These are phyloP conservation scores for Phytophthora fragariaefolia DNA, from an alignment of 352 stramenopile genomes.

Conservation along the genomic window DNA sequence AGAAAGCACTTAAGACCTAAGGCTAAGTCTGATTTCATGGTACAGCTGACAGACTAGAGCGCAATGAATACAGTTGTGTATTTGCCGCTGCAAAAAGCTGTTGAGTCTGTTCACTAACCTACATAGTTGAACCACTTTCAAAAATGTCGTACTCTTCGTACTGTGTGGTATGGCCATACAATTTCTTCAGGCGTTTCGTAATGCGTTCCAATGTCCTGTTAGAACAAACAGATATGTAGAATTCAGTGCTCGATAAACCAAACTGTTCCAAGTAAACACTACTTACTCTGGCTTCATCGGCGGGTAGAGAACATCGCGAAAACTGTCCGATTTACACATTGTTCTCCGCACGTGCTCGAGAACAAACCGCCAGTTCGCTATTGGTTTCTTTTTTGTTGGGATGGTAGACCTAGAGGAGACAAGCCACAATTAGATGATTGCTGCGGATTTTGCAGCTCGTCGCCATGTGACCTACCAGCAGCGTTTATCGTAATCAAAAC, in stretches of 20 bases:
- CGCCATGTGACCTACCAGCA: constrained; percentile 42
- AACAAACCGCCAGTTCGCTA: constrained; percentile 79
- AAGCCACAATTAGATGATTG: constrained; percentile 4
- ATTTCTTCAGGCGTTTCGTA: constrained; percentile 57
- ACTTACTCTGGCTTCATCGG: constrained; percentile 49
- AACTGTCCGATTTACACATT: constrained; percentile 15
- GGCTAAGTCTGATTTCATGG: constrained; percentile 4
- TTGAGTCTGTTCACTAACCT: constrained; percentile 7
- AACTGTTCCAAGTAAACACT: not conserved
- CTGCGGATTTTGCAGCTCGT: not conserved
- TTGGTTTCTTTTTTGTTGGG: constrained; percentile 58
- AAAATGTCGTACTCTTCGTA: constrained; percentile 60
- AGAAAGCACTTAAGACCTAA: constrained; percentile 94
- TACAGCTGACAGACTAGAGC: constrained; percentile 1
- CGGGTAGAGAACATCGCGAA: constrained; percentile 29
- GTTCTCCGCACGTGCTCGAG: constrained; percentile 53
- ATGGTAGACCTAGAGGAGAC: constrained; percentile 51
- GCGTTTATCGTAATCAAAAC: constrained; percentile 42
- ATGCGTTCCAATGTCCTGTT: constrained; percentile 67
- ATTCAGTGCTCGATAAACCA: constrained; percentile 7
- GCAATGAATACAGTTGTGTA: constrained; percentile 6
- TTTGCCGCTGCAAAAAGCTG: constrained; percentile 24
- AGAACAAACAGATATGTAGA: not conserved
- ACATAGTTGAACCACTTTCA: not conserved
- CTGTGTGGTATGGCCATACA: constrained; percentile 61